Evolutionary conservation across 305 asterid species (phyloP).

Genomic region (Fraxinus ornus): DNA sequence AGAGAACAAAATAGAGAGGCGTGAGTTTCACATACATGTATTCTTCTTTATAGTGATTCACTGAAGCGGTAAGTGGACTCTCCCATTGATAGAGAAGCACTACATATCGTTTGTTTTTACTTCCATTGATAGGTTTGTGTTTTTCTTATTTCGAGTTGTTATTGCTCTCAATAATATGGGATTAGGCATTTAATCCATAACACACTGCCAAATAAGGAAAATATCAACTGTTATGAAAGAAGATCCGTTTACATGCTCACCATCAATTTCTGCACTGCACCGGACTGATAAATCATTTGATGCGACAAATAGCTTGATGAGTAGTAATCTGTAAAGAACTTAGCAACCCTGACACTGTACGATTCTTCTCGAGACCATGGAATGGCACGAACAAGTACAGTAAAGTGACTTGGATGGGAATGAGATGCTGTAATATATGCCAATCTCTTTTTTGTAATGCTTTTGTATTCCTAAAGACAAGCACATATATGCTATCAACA

Average conservation of each 20-base stretch:
- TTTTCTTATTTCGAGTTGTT: background rate
- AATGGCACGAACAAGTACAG: constrained; percentile 91
- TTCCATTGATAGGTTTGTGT: background rate
- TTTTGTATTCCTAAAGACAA: constrained; percentile 67
- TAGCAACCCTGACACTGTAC: constrained; percentile 57
- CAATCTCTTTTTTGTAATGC: constrained; percentile 75
- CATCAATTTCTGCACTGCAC: constrained; percentile 81
- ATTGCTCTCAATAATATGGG: background rate
- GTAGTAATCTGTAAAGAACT: constrained; percentile 71
- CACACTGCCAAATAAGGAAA: background rate
- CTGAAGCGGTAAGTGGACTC: background rate
- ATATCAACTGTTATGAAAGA: background rate
- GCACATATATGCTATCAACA: constrained; percentile 11
- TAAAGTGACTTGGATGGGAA: constrained; percentile 73
- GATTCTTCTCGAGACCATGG: constrained; percentile 77
- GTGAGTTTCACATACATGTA: background rate
- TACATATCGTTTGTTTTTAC: background rate
- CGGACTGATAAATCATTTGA: constrained; percentile 80
- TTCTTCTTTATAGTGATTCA: background rate
- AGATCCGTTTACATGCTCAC: constrained; percentile 43
- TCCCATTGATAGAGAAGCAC: background rate
- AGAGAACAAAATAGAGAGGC: background rate
- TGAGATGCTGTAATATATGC: constrained; percentile 57
- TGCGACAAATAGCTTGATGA: constrained; percentile 88
- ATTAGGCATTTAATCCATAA: background rate